A percentile compares a stretch with the other conserved stretches of the same genome.
Evolutionary conservation across 805 yeast species (phyloP).

Genomic region (Ogataea trehaloabstinens): DNA sequence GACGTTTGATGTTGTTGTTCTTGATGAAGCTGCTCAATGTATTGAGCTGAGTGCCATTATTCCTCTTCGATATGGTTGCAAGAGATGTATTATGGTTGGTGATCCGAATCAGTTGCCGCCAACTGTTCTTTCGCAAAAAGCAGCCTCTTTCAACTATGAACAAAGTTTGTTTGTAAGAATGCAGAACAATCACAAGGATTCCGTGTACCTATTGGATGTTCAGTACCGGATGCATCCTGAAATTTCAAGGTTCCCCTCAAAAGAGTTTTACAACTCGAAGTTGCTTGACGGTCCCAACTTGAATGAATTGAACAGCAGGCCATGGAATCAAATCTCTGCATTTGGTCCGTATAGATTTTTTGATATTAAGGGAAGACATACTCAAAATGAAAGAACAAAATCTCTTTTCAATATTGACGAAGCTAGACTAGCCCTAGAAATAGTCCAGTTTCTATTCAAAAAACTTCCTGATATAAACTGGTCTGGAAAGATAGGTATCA

Average conservation of each 20-base stretch:
- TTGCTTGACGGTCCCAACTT: constrained; percentile 80
- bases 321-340: constrained; percentile 66
- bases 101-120: constrained; percentile 99
- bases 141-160: constrained; percentile 76
- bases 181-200: constrained; percentile 61
- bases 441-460: constrained; percentile 53
- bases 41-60: constrained; percentile 89
- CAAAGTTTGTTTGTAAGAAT: constrained; percentile 92
- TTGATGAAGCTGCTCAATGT: constrained; percentile 98
- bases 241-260: constrained; percentile 83
- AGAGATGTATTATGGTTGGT: constrained; percentile 93
- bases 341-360: constrained; percentile 80
- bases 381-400: constrained; percentile 58
- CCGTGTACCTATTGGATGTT: constrained; percentile 75
- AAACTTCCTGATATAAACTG: constrained; percentile 52
- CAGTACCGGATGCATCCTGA: constrained; percentile 98
- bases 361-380: constrained; percentile 65
- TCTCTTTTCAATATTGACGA: constrained; percentile 74
- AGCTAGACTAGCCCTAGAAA: constrained; percentile 67
- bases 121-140: constrained; percentile 86
- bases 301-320: constrained; percentile 53
- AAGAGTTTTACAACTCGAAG: constrained; percentile 71
- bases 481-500: constrained; percentile 77
- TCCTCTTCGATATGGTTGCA: constrained; percentile 89
- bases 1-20: constrained; percentile 83